Conservation (phyloP, 345 rosid species). For the Angophora floribunda region DNA sequence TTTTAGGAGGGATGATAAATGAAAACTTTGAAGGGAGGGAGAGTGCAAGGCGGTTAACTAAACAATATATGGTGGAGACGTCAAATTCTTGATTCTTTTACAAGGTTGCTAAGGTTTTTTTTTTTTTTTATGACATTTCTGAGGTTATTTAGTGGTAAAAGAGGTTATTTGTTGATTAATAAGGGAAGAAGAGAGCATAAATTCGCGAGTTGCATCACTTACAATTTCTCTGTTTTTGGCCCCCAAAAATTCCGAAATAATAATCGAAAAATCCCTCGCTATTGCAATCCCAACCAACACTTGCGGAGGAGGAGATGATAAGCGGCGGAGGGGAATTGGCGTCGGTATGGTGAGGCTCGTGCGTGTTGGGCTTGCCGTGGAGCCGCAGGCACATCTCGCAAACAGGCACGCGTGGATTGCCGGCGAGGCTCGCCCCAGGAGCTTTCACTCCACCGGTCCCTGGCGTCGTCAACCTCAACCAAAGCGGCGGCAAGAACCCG, state of each 20-base stretch:
- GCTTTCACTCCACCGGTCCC: not conserved
- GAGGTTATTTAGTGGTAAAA: rapidly evolving
- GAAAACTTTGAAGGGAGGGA: not conserved
- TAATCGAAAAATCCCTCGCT: rapidly evolving
- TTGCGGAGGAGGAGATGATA: not conserved
- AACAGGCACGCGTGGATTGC: rapidly evolving
- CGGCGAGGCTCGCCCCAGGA: not conserved
- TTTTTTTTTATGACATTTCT: no score
- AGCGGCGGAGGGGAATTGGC: not conserved
- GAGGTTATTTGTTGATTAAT: not conserved
- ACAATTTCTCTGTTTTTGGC: no score
- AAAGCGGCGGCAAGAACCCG: not conserved
- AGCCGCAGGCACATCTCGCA: not conserved
- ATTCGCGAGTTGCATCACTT: not conserved
- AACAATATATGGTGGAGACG: not conserved
- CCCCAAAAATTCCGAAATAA: no score
- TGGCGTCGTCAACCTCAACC: not conserved
- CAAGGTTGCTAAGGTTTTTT: rapidly evolving
- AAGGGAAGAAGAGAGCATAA: not conserved
- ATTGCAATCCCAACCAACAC: no score
- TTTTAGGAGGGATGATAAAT: not conserved
- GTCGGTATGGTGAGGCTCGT: rapidly evolving
- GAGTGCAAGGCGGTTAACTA: not conserved
- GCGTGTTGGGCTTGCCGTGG: rapidly evolving
- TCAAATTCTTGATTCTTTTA: not conserved